Evolutionary conservation across 1,284 basidiomycete genomes (phyloP).

Genomic region (Athelia psychrophila): DNA sequence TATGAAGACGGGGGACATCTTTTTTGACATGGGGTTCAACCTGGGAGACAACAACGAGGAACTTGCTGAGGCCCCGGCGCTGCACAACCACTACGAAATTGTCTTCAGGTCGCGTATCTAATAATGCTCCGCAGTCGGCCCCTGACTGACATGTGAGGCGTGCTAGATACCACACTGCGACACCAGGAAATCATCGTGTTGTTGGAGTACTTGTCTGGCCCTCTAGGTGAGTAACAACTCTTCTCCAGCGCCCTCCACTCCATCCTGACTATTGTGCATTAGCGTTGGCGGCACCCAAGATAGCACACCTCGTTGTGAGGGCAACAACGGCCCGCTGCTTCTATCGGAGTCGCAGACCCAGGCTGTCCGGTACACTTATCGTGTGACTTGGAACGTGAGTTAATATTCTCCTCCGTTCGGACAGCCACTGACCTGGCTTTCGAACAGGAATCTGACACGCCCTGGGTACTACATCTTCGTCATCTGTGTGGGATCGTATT

Average conservation of each 20-base stretch:
- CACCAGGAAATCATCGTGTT: slow-evolving; percentile 69
- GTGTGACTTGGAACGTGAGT: slow-evolving; percentile 82
- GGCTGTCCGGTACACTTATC: slow-evolving; percentile 87
- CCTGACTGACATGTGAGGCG: too few relatives aligned
- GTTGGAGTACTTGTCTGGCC: slow-evolving; percentile 95
- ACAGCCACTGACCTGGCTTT: background rate
- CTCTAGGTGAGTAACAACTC: slow-evolving; percentile 50
- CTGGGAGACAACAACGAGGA: slow-evolving; percentile 65
- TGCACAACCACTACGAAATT: slow-evolving; percentile 93
- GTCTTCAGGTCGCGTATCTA: slow-evolving; percentile 51
- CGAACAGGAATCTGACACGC: slow-evolving; percentile 73
- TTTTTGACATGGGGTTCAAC: slow-evolving; percentile 89
- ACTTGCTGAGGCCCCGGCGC: slow-evolving; percentile 57
- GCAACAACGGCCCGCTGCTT: slow-evolving; percentile 46
- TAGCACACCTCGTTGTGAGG: slow-evolving; percentile 36
- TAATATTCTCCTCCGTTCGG: slow-evolving; percentile 1
- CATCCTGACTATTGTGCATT: slow-evolving; percentile 5
- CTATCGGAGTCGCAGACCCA: slow-evolving; percentile 65
- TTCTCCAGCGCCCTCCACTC: slow-evolving; percentile 1
- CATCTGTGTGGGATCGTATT: slow-evolving; percentile 2
- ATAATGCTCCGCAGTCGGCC: background rate
- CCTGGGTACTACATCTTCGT: slow-evolving; percentile 57
- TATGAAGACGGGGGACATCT: slow-evolving; percentile 72
- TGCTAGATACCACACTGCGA: slow-evolving; percentile 78
- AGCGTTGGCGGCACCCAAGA: slow-evolving; percentile 63